Evolutionary conservation across 2,329 filamentous ascomycete species (phyloP).

Genomic region (Colletotrichum sojae): DNA sequence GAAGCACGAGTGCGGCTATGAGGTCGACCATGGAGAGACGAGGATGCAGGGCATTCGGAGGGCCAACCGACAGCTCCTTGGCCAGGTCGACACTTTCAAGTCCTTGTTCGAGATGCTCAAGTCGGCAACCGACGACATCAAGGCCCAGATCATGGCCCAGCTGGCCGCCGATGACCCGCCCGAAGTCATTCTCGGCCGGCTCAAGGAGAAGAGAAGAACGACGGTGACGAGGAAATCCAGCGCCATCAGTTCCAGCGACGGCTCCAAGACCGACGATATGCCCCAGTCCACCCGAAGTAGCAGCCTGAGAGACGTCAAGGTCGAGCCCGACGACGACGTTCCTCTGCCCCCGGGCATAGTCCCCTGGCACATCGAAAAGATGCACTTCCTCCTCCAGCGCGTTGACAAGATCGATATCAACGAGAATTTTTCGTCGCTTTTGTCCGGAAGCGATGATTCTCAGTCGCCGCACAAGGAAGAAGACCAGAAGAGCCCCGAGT

Average conservation of each 20-base stretch:
- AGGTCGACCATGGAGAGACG: constrained; percentile 32
- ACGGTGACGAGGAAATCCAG: neutral
- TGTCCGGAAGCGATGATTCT: neutral
- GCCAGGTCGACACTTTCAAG: constrained; percentile 15
- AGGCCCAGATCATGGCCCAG: constrained; percentile 12
- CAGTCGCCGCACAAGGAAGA: neutral
- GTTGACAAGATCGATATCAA: constrained; percentile 19
- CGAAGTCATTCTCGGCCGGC: constrained; percentile 8
- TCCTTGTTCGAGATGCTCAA: constrained; percentile 26
- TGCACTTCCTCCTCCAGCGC: constrained; percentile 26
- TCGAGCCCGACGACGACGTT: constrained; percentile 2
- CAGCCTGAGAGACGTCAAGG: neutral
- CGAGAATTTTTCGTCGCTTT: neutral
- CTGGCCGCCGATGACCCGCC: constrained; percentile 13
- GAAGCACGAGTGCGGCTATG: constrained; percentile 22
- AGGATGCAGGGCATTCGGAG: constrained; percentile 36
- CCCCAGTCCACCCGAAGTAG: neutral
- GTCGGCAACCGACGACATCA: constrained; percentile 6
- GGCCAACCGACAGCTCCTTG: constrained; percentile 20
- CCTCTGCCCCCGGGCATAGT: constrained; percentile 6
- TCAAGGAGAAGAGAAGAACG: neutral
- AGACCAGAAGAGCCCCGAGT: constrained; percentile 9
- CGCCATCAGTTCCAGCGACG: neutral
- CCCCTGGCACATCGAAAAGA: constrained; percentile 26
- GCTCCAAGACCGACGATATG: neutral